A percentile compares a stretch with the other conserved stretches of the same genome.
phyloP scores from a whole-genome alignment of 176 grass and related monocot species.

The Alloteropsis semialata region DNA sequence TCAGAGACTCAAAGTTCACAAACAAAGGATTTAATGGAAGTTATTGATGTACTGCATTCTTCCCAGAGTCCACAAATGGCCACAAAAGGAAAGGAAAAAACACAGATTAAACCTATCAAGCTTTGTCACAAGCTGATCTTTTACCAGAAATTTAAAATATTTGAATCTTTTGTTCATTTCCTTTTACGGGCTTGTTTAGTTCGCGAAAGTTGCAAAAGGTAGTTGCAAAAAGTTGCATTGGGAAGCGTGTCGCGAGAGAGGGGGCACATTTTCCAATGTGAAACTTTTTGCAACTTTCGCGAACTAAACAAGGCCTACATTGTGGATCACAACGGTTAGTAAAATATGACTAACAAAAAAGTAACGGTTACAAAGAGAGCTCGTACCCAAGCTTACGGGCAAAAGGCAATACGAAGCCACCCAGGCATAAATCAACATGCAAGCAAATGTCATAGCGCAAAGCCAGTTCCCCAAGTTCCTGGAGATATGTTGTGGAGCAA shows the following conservation, averaged over 20 bases:
- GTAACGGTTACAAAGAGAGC: conserved; percentile 13
- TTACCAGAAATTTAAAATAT: background rate
- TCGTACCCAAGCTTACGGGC: conserved; percentile 89
- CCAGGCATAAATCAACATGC: conserved; percentile 96
- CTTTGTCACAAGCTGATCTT: background rate
- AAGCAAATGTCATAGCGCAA: conserved; percentile 86
- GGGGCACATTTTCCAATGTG: too few species aligned
- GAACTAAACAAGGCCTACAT: too few species aligned
- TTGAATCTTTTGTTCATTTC: background rate
- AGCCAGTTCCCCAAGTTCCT: conserved; percentile 95
- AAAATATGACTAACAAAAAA: conserved; percentile 15
- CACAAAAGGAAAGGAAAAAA: background rate
- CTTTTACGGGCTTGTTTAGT: too few species aligned
- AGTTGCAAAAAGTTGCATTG: too few species aligned
- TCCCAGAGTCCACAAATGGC: background rate
- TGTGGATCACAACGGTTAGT: too few species aligned
- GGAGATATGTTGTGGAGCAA: conserved; percentile 16
- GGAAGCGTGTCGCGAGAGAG: too few species aligned
- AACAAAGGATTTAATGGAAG: background rate
- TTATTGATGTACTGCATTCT: background rate
- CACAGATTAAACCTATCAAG: background rate
- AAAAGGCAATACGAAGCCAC: conserved; percentile 96
- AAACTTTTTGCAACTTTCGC: too few species aligned
- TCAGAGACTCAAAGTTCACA: background rate
- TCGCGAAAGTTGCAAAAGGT: too few species aligned